Evolutionary conservation across 306 rosid species (phyloP).

Genomic region (Coriaria nepalensis): DNA sequence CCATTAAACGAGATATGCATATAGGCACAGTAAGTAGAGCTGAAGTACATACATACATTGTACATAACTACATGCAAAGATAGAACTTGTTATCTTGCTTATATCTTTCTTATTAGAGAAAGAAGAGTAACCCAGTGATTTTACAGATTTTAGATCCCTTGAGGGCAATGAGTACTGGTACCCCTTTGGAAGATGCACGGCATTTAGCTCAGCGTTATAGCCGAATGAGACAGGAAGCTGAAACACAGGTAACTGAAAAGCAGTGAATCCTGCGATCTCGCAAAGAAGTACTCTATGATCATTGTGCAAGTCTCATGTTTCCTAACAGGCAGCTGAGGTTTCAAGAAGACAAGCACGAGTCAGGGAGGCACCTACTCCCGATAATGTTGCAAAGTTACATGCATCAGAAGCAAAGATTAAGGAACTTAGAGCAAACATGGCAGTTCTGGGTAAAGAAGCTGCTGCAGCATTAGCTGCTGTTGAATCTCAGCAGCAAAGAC

Average conservation of each 20-base stretch:
- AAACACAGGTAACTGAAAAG: conserved; percentile 38
- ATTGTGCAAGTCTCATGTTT: neutral
- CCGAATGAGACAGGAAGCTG: conserved; percentile 96
- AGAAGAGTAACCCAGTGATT: conserved; percentile 1
- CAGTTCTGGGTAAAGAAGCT: conserved; percentile 91
- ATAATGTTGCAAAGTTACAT: conserved; percentile 78
- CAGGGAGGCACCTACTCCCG: conserved; percentile 61
- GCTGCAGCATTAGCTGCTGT: conserved; percentile 88
- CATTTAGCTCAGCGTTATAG: conserved; percentile 97
- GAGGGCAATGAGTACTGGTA: conserved; percentile 72
- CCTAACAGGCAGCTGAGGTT: conserved; percentile 55
- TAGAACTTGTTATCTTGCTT: no score
- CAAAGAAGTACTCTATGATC: neutral
- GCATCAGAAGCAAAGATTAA: conserved; percentile 85
- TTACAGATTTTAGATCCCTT: conserved; percentile 86
- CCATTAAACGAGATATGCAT: no score
- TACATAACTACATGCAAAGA: no score
- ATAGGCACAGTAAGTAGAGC: no score
- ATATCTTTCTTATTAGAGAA: neutral
- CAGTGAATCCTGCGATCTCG: conserved; percentile 2
- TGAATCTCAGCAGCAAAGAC: conserved; percentile 86
- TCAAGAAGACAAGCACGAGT: conserved; percentile 69
- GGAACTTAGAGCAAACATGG: conserved; percentile 86
- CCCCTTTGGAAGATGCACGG: conserved; percentile 98
- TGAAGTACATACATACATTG: no score